phyloP scores from a whole-genome alignment of 352 stramenopile species.

The Lagenidium sp. region DNA sequence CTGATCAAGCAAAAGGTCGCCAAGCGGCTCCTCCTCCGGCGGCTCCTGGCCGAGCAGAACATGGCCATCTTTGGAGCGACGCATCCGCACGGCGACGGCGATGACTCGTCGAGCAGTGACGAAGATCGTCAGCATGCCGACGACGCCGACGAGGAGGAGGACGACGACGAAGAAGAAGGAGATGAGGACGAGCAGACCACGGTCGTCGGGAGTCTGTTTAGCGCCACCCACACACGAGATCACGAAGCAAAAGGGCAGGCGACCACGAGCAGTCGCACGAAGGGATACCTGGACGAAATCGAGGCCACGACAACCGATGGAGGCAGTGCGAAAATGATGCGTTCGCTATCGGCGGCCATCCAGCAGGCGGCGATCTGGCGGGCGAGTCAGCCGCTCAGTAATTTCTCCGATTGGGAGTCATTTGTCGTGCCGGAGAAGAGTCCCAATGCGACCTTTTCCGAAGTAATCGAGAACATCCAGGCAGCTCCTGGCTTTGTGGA shows the following conservation, averaged over 20 bases:
- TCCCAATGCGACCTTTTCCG: constrained; percentile 64
- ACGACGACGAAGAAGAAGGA: constrained; percentile 45
- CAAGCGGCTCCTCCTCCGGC: constrained; percentile 66
- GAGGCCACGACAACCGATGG: constrained; percentile 18
- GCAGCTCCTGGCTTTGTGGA: constrained; percentile 30
- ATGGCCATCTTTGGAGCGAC: constrained; percentile 24
- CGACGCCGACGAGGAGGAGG: constrained; percentile 20
- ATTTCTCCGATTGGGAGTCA: constrained; percentile 58
- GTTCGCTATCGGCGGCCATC: constrained; percentile 65
- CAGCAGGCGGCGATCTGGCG: constrained; percentile 72
- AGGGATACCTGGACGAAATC: constrained; percentile 10
- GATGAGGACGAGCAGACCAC: constrained; percentile 78
- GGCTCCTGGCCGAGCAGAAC: constrained; percentile 67
- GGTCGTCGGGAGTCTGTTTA: constrained; percentile 69
- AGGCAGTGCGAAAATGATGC: constrained; percentile 60
- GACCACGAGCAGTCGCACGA: constrained; percentile 3
- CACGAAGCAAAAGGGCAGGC: constrained; percentile 15
- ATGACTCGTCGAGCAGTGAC: constrained; percentile 73
- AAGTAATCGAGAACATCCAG: constrained; percentile 62
- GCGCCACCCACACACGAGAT: constrained; percentile 48
- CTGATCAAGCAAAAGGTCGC: constrained; percentile 83
- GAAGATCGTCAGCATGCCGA: constrained; percentile 47
- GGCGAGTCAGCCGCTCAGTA: constrained; percentile 58
- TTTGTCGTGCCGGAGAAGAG: constrained; percentile 36
- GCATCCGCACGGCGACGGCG: constrained; percentile 21